Percentiles rank a stretch among this genome's conserved stretches.
Evolutionary conservation across 345 rosid species (phyloP).

Genomic region (Anacardium occidentale): DNA sequence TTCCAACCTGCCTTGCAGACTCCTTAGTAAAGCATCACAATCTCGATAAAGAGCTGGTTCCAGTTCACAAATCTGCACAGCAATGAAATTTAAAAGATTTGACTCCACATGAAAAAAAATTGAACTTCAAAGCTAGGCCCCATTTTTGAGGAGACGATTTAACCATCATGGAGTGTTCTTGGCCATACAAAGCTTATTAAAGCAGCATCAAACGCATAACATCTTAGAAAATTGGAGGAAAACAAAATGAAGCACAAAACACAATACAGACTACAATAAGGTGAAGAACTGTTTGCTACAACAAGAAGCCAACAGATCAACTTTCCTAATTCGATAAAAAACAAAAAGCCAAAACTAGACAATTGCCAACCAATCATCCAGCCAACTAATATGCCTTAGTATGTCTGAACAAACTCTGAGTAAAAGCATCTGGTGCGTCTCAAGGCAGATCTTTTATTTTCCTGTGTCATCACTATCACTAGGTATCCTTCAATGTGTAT

Average conservation of each 20-base stretch:
- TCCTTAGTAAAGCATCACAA: slow-evolving; percentile 77
- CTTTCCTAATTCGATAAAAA: neutral
- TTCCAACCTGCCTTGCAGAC: slow-evolving; percentile 78
- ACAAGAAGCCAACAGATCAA: no score
- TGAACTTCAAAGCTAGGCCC: no score
- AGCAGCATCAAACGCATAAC: neutral
- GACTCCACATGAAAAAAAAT: neutral
- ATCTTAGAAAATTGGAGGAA: no score
- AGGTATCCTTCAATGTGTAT: neutral
- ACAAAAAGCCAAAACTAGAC: neutral
- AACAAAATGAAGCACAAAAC: no score
- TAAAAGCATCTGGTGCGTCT: neutral
- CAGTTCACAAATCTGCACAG: slow-evolving; percentile 70
- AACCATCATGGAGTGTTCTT: neutral
- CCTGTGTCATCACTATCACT: neutral
- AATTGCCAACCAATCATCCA: no score
- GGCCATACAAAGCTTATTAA: neutral
- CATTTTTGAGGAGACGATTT: neutral
- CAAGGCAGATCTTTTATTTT: neutral
- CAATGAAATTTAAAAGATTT: slow-evolving; percentile 7
- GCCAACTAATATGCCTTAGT: no score
- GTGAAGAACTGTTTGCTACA: no score
- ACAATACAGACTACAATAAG: no score
- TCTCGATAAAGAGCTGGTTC: slow-evolving; percentile 82
- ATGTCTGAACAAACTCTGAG: no score